Conservation (phyloP, 164 flowering plant genomes). For the Magnolia sinica region DNA sequence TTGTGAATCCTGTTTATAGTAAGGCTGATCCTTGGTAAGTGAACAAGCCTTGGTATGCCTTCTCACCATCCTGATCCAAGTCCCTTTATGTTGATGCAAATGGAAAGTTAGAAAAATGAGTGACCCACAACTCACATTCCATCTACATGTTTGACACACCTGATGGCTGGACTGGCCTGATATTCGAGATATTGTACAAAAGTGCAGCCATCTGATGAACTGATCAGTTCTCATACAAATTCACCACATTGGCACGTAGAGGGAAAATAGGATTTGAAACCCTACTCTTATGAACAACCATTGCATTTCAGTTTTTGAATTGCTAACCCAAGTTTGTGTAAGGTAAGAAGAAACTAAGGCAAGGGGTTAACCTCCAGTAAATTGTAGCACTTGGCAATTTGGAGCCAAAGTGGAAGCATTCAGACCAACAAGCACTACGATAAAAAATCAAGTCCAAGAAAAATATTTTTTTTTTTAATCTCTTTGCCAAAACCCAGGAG, state of each 20-base stretch:
- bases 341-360: slow-evolving; percentile 14
- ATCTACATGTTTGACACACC: too few relatives aligned
- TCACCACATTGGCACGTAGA: neutral
- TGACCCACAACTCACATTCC: too few relatives aligned
- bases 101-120: too few relatives aligned
- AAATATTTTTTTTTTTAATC: neutral
- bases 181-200: neutral
- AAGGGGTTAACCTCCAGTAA: neutral
- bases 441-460: neutral
- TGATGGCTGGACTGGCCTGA: neutral
- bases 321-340: neutral
- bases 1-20: too few relatives aligned
- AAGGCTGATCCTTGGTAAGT: too few relatives aligned
- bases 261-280: neutral
- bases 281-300: neutral
- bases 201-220: neutral
- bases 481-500: slow-evolving; percentile 6
- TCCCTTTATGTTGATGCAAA: too few relatives aligned
- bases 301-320: neutral
- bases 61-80: too few relatives aligned
- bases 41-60: too few relatives aligned
- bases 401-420: neutral
- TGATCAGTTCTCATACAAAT: neutral
- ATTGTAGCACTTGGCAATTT: neutral
- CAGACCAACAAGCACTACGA: neutral